These are phyloP conservation scores for Mariannaea sp. DNA, from an alignment of 2,329 filamentous ascomycete species.

Conservation along the genomic window DNA sequence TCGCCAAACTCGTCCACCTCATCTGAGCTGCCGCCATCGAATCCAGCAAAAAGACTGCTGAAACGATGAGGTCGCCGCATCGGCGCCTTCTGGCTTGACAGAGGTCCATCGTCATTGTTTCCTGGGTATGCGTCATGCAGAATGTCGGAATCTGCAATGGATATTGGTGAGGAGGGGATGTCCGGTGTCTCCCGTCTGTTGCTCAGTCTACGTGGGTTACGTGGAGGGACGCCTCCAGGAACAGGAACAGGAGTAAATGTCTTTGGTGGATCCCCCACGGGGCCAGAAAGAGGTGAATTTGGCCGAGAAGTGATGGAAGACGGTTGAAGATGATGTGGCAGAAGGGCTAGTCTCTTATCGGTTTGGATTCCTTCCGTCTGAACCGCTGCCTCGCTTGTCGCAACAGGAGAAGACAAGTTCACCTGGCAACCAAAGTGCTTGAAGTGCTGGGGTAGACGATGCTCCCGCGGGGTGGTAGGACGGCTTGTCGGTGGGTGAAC, in stretches of 20 bases:
- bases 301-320: constrained; percentile 71
- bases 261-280: constrained; percentile 41
- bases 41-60: constrained; percentile 86
- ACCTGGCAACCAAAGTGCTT: constrained; percentile 88
- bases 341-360: constrained; percentile 73
- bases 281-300: constrained; percentile 56
- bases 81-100: constrained; percentile 63
- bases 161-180: constrained; percentile 55
- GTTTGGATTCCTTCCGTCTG: constrained; percentile 93
- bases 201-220: constrained; percentile 63
- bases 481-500: constrained; percentile 87
- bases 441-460: constrained; percentile 76
- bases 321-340: constrained; percentile 79
- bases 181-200: constrained; percentile 53
- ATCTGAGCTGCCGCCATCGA: constrained; percentile 73
- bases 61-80: constrained; percentile 74
- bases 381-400: constrained; percentile 49
- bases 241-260: constrained; percentile 59
- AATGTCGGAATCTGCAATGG: constrained; percentile 46
- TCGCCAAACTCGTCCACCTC: constrained; percentile 68
- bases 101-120: constrained; percentile 79
- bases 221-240: constrained; percentile 59
- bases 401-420: constrained; percentile 37
- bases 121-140: constrained; percentile 71
- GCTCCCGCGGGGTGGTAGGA: constrained; percentile 76